phyloP scores from a whole-genome alignment of 164 flowering plant genomes.

The Platanus orientalis region DNA sequence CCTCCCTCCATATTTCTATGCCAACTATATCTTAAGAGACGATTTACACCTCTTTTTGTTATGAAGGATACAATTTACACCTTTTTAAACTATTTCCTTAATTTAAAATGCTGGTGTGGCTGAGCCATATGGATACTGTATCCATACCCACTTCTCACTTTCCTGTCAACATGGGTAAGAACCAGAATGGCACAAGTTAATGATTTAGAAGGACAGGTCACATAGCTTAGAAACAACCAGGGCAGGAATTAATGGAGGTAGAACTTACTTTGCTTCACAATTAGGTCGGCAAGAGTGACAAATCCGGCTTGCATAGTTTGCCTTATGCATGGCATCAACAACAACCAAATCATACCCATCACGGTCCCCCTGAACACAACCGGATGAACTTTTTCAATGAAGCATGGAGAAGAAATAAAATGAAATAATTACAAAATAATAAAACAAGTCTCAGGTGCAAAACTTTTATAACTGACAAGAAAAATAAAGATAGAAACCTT shows the following conservation, averaged over 20 bases:
- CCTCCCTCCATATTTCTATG: no score
- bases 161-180: neutral
- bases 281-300: slow-evolving; percentile 98
- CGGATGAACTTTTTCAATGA: slow-evolving; percentile 5
- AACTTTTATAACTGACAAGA: neutral
- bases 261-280: slow-evolving; percentile 95
- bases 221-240: neutral
- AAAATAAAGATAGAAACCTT: slow-evolving; percentile 43
- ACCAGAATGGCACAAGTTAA: no score
- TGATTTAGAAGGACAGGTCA: neutral
- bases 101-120: no score
- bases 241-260: neutral
- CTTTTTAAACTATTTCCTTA: no score
- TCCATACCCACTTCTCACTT: neutral
- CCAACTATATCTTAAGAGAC: no score
- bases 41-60: no score
- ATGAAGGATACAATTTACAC: no score
- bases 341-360: slow-evolving; percentile 99
- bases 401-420: slow-evolving; percentile 7
- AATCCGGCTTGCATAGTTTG: slow-evolving; percentile 97
- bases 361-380: slow-evolving; percentile 73
- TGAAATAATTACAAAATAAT: slow-evolving; percentile 1
- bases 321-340: slow-evolving; percentile 99
- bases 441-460: neutral
- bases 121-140: no score